A percentile compares a stretch with the other conserved stretches of the same genome.
Evolutionary conservation across 352 stramenopile species (phyloP).

Genomic region (Pythium volutum): DNA sequence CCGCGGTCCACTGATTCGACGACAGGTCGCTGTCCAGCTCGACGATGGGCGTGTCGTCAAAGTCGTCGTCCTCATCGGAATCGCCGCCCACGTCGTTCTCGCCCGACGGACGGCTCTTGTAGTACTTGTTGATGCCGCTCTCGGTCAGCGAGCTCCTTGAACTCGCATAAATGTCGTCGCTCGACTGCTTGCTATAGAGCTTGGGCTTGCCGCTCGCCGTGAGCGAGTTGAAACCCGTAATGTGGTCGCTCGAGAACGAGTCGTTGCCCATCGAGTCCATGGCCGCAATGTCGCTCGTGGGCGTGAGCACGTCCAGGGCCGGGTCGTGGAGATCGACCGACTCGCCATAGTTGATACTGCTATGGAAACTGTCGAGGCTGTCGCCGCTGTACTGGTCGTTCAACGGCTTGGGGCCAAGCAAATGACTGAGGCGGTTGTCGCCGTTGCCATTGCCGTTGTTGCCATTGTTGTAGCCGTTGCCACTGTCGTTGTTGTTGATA

Average conservation of each 20-base stretch:
- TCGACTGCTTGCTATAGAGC: constrained; percentile 2
- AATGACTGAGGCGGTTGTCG: constrained; percentile 9
- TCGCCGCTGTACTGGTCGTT: constrained; percentile 6
- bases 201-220: constrained; percentile 15
- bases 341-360: constrained; percentile 8
- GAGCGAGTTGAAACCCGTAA: constrained; percentile 20
- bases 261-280: constrained; percentile 16
- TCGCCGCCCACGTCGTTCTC: constrained; percentile 20
- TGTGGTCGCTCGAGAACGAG: constrained; percentile 18
- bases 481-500: too few species aligned
- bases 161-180: constrained; percentile 9
- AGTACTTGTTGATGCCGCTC: constrained; percentile 7
- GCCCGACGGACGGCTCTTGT: constrained; percentile 6
- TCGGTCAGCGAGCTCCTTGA: constrained; percentile 17
- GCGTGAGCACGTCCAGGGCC: constrained; percentile 57
- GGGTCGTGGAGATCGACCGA: constrained; percentile 47
- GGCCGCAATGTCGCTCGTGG: constrained; percentile 52
- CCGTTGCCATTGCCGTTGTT: not conserved
- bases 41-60: constrained; percentile 10
- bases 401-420: constrained; percentile 22
- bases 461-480: constrained; percentile 1
- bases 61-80: constrained; percentile 15
- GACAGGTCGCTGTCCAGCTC: constrained; percentile 5
- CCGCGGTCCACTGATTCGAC: constrained; percentile 1
- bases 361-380: not conserved